Evolutionary conservation across 495 filamentous ascomycete species (phyloP).

Genomic region (Lophiostoma macrostomum): DNA sequence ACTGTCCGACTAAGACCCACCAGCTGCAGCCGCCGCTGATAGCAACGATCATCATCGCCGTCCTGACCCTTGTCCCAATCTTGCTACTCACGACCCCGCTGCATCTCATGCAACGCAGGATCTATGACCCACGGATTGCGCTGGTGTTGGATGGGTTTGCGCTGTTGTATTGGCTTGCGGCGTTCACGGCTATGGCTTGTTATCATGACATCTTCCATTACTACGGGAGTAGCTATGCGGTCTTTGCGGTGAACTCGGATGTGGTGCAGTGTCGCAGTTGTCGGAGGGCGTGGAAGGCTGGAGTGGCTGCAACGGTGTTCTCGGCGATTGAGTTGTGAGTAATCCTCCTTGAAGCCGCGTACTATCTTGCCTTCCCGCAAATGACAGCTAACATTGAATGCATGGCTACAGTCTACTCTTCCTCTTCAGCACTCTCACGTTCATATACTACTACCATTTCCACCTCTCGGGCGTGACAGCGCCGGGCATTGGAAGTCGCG

Average conservation of each 20-base stretch:
- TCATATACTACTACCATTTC: constrained; percentile 30
- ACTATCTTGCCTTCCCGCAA: background rate
- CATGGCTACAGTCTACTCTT: constrained; percentile 14
- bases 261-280: constrained; percentile 6
- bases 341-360: background rate
- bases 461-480: constrained; percentile 9
- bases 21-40: constrained; percentile 41
- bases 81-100: constrained; percentile 25
- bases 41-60: constrained; percentile 32
- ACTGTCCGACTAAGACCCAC: constrained; percentile 6
- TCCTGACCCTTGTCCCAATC: constrained; percentile 25
- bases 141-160: constrained; percentile 23
- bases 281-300: constrained; percentile 12
- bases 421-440: constrained; percentile 24
- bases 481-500: background rate
- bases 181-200: constrained; percentile 16
- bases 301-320: constrained; percentile 22
- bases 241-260: background rate
- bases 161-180: constrained; percentile 20
- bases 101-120: constrained; percentile 12
- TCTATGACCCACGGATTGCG: constrained; percentile 23
- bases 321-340: constrained; percentile 25
- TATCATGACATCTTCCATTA: constrained; percentile 21
- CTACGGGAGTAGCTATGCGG: constrained; percentile 4
- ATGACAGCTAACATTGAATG: background rate